These are phyloP conservation scores for Aspergillus quadrilineatus DNA, from an alignment of 2,329 filamentous ascomycete species.

Conservation along the genomic window DNA sequence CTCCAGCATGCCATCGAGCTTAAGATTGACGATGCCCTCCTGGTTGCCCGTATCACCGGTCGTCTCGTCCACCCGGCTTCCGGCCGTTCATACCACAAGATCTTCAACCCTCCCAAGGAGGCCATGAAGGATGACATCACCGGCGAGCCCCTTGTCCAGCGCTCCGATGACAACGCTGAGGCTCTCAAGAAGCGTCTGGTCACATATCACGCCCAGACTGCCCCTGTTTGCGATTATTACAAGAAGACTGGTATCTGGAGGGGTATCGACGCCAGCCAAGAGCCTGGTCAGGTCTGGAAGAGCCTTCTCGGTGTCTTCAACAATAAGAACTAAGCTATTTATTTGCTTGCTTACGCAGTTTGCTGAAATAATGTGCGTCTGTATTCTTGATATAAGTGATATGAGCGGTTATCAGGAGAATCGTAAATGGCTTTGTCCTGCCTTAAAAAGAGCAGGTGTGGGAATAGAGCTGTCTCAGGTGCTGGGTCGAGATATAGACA, in stretches of 20 bases:
- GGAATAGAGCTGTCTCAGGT: conserved; percentile 17
- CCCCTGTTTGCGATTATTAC: conserved; percentile 93
- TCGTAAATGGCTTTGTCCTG: conserved; percentile 7
- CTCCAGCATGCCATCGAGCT: conserved; percentile 96
- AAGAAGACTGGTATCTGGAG: conserved; percentile 97
- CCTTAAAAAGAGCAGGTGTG: conserved; percentile 5
- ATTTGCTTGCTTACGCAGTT: conserved; percentile 5
- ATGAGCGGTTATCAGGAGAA: conserved; percentile 7
- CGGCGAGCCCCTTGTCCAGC: conserved; percentile 92
- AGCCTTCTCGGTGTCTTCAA: conserved; percentile 79
- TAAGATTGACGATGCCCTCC: conserved; percentile 89
- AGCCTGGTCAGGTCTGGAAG: conserved; percentile 95
- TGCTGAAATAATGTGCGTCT: conserved; percentile 7
- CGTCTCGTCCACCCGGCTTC: conserved; percentile 94
- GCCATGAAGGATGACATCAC: conserved; percentile 95
- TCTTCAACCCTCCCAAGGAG: conserved; percentile 97
- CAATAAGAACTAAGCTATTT: conserved; percentile 42
- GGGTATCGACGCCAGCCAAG: conserved; percentile 90
- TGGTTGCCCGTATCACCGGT: conserved; percentile 94
- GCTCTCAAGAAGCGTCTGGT: conserved; percentile 90
- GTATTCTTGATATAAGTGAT: conserved; percentile 2
- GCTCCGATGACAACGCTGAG: conserved; percentile 94
- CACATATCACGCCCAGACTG: conserved; percentile 93
- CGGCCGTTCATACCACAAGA: conserved; percentile 94
- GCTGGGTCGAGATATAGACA: conserved; percentile 20